Evolutionary conservation across 1,284 basidiomycete genomes (phyloP), one percentile per base, ranked within the genome.

Genomic region (Cryptococcus jaspeensis): DNA sequence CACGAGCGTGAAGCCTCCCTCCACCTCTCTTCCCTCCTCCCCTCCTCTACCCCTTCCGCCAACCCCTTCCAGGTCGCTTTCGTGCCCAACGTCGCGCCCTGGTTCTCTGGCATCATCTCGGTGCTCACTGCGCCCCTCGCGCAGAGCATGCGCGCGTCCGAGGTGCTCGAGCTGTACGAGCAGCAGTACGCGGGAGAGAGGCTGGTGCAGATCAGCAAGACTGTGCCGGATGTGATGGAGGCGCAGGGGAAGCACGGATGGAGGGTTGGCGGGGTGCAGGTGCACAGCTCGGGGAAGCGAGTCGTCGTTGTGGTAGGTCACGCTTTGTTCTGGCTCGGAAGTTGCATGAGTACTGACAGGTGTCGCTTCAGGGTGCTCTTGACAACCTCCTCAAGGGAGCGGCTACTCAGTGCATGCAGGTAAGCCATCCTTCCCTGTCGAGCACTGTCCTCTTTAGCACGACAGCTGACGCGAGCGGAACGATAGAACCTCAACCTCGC

Each of bases 301-400:
- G 95, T 90, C 2, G 95, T 99, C 16, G 85, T 97, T 6, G 92
- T 96, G 12, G 88, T 90, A 71, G 69, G 86, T 84, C 9, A 12
- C 45, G 35, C 35, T 42, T 45, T 13, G 39, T 53, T n/a, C 40
- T 5, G 20, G 40, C 4, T n/a, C 16, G 16, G 23, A 49, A 5
- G 36, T 3, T 51, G 28, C n/a, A 20, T 20, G n/a, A 13, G 18
- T 46, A 35, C 28, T 16, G 32, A 49, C 44, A 51, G 13, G 13
- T 8, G 6, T 41, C 7, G n/a, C 18, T 46, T 15, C 65, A 90
- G 87, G 92, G 91, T 54, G 91, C 92, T 0, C 78, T 99, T 64
- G 96, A 99, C 75, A 99, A 99, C 79, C 79, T 99, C 58, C 82
- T 99, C 60, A 99, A 99, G 78, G 95, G 95, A 11, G 96, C 95